Evolutionary conservation across 2,329 filamentous ascomycete genomes (phyloP).

Genomic region (Sarocladium strictum): DNA sequence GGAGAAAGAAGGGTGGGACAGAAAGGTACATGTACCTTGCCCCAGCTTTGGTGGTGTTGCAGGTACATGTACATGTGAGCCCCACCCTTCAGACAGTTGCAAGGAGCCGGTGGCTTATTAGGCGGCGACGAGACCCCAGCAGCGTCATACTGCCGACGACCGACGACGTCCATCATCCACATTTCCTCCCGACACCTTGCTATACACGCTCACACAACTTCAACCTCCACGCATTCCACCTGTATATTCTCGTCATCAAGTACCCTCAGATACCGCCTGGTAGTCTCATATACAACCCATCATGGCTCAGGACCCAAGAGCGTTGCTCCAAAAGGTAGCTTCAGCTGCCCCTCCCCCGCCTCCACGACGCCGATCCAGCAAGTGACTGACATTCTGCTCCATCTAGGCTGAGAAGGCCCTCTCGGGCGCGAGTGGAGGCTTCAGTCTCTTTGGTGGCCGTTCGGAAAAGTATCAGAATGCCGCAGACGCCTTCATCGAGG

Average conservation of each 20-base stretch:
- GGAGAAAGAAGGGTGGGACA: not conserved
- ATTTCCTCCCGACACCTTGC: not conserved
- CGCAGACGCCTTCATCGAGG: conserved; percentile 79
- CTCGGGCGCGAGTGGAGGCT: conserved; percentile 68
- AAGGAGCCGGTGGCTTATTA: not conserved
- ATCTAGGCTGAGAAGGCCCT: conserved; percentile 79
- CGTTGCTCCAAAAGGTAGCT: conserved; percentile 69
- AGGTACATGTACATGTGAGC: not conserved
- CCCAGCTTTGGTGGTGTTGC: not conserved
- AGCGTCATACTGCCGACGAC: conserved; percentile 1
- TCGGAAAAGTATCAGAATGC: conserved; percentile 88
- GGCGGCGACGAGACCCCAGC: not conserved
- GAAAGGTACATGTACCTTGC: not conserved
- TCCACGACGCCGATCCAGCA: conserved; percentile 9
- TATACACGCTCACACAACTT: not conserved
- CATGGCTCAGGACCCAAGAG: conserved; percentile 75
- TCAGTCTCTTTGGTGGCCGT: conserved; percentile 81
- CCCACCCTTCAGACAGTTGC: not conserved
- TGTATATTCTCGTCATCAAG: too few species aligned
- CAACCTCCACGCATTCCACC: too few species aligned
- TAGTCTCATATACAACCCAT: too few species aligned
- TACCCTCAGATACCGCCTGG: too few species aligned
- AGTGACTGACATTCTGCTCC: not conserved
- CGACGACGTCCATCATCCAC: conserved; percentile 9
- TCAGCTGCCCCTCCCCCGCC: conserved; percentile 17